These are phyloP conservation scores for Trametes versicolor DNA, from an alignment of 1,284 basidiomycete species.

Conservation along the genomic window DNA sequence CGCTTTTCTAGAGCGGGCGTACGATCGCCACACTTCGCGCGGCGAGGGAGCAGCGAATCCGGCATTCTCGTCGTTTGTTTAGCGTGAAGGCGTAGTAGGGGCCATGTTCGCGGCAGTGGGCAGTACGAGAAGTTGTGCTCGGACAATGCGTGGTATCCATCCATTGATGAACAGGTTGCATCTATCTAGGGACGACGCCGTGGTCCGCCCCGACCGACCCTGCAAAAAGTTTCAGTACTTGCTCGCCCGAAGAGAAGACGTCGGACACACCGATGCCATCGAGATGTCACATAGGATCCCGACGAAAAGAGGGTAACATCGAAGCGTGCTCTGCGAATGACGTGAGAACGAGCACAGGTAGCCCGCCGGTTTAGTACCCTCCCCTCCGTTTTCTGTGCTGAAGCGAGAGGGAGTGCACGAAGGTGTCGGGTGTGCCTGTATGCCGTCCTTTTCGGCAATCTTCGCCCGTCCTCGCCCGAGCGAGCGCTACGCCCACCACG, in stretches of 20 bases:
- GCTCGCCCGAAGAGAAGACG: background rate
- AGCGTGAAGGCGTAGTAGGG: no score
- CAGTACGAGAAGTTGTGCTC: no score
- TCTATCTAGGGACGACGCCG: no score
- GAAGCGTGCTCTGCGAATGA: background rate
- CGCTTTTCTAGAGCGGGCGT: background rate
- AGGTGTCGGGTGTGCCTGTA: no score
- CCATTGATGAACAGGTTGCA: no score
- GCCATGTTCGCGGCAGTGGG: no score
- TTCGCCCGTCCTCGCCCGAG: no score
- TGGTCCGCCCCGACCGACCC: background rate
- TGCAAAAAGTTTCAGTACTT: background rate
- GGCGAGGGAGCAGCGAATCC: background rate
- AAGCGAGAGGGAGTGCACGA: background rate
- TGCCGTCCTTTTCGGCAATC: no score
- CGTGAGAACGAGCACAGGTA: background rate
- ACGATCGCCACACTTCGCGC: conserved; percentile 1
- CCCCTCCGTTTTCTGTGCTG: background rate
- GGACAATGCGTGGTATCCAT: no score
- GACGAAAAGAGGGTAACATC: background rate
- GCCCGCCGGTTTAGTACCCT: background rate
- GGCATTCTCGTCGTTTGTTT: no score
- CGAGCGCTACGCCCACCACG: background rate
- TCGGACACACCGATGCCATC: background rate
- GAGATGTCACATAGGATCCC: background rate